Evolutionary conservation across 164 flowering plant genomes (phyloP).

Genomic region (Piper betle): DNA sequence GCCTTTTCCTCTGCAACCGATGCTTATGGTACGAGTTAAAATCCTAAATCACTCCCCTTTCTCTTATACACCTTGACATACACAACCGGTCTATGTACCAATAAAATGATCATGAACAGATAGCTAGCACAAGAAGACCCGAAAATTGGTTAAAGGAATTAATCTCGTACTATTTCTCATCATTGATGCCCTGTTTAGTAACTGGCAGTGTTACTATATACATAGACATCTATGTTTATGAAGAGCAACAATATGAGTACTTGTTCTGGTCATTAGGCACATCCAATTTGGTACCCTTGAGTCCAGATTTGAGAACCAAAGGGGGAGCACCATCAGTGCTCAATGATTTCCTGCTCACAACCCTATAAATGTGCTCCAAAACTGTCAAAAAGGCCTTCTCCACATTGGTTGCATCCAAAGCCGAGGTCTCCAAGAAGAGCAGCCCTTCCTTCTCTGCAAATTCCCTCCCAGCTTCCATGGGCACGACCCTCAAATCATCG

Average conservation of each 20-base stretch:
- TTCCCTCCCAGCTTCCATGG: not conserved
- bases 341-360: not conserved
- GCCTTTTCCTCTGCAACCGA: no score
- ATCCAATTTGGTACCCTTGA: slow-evolving; percentile 1
- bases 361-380: not conserved
- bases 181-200: no score
- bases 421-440: not conserved
- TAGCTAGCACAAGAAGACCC: no score
- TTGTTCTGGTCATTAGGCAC: not conserved
- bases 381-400: not conserved
- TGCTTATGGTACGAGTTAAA: no score
- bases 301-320: not conserved
- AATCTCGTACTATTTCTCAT: no score
- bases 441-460: not conserved
- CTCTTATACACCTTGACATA: no score
- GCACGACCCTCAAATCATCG: not conserved
- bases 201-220: no score
- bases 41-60: no score
- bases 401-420: not conserved
- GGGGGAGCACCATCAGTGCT: not conserved
- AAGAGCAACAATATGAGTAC: slow-evolving; percentile 1
- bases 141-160: no score
- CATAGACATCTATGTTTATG: no score
- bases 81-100: no score
- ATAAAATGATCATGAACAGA: no score